Base-by-base conservation (phyloP, 1,284 basidiomycete species). In the Ceratobasidium sp. region DNA sequence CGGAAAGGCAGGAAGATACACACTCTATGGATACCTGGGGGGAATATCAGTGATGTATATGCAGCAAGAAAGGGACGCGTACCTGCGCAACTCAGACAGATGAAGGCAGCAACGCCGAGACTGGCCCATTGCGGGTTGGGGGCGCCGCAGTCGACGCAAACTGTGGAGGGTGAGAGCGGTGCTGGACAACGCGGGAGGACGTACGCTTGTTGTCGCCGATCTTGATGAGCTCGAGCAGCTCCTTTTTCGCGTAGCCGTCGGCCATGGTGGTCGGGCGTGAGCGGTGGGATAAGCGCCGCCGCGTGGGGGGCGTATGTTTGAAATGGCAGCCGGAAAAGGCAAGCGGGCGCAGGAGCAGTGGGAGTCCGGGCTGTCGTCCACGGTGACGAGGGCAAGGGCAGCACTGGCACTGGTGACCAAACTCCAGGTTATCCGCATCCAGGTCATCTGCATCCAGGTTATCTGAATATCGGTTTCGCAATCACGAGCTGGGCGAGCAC, bases 41-140 rank as follows among this genome's bases (percentile, higher is more conserved):
- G 18, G 50, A n/a, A 61, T 50, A 74, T 48, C 26, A 71, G 30
- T 52, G 55, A 71, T 60, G 12, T 50, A 39, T 60, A 32, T 52
- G 39, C 39, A 36, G 39, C 5, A 46, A 71, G 28, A 71, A 60
- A 60, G 53, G 57, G 58, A 23, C 16, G 41, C 53, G 81, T 79
- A 55, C 85, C 84, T 9, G 82, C 83, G 76, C 85, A 86, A 88
- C 93, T 82, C 46, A 98, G 85, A 80, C 96, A 98, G 75, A 97
- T 86, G 80, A 96, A 96, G 62, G 93, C 85, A 67, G 92, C 94
- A 79, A 92, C 91, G 80, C 89, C 87, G 76, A 94, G 81, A 48
- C 89, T 91, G n/a, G 93, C 92, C 94, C 94, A 97, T 80, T 96
- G 93, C 0, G 94, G 94, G 78, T 93, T 92, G 14, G 92, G 93